A percentile compares a stretch with the other conserved stretches of the same genome.
phyloP scores from a whole-genome alignment of 306 rosid species.

The Prunus persica region DNA sequence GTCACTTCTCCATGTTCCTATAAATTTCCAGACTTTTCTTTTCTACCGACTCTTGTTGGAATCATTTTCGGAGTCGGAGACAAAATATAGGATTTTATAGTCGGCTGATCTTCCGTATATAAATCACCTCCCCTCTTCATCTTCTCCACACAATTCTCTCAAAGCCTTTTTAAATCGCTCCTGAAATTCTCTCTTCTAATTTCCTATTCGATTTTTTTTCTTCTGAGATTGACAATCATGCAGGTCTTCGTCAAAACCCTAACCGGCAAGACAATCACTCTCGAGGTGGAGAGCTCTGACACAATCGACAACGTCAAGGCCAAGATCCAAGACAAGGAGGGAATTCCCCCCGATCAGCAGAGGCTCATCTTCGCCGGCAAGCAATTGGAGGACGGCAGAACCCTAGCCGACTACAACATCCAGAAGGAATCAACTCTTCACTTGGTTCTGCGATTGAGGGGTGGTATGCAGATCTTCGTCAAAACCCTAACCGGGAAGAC shows the following conservation, averaged over 20 bases:
- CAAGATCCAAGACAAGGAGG: slow-evolving; percentile 44
- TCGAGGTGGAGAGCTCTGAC: slow-evolving; percentile 40
- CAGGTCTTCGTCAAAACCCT: slow-evolving; percentile 44
- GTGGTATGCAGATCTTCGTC: slow-evolving; percentile 12
- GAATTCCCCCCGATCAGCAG: not conserved
- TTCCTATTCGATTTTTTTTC: not conserved
- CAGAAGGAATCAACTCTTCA: slow-evolving; percentile 48
- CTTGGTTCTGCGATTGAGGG: slow-evolving; percentile 35
- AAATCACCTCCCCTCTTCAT: not conserved
- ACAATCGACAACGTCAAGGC: slow-evolving; percentile 42
- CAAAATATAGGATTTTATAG: not conserved
- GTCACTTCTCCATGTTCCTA: not conserved
- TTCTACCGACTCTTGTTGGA: not conserved
- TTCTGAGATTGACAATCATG: slow-evolving; percentile 1
- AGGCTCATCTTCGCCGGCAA: not conserved
- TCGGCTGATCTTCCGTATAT: slow-evolving; percentile 8
- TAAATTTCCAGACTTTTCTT: not conserved
- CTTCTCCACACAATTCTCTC: not conserved
- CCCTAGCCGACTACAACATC: slow-evolving; percentile 42
- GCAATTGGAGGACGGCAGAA: slow-evolving; percentile 41
- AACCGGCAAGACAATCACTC: slow-evolving; percentile 44
- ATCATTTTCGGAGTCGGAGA: not conserved
- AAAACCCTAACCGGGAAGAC: slow-evolving; percentile 42
- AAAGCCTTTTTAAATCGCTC: too few species aligned
- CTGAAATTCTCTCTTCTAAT: not conserved